A percentile compares a stretch with the other conserved stretches of the same genome.
Conservation (phyloP, 495 filamentous ascomycete species). For the Neurospora sp. region DNA sequence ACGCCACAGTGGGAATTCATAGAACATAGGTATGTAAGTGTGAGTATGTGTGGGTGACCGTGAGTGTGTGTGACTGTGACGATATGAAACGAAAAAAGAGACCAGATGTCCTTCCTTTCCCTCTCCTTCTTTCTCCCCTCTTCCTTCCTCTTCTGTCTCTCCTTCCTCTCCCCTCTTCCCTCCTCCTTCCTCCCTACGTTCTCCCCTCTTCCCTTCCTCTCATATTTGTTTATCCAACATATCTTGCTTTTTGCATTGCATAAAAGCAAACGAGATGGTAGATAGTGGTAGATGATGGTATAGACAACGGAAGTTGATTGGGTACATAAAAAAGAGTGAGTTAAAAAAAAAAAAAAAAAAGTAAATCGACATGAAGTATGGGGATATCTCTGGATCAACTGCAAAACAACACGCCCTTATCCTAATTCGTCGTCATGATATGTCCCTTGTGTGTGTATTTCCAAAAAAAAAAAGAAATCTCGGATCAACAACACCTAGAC, state of each 20-base stretch:
- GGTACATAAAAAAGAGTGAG: not conserved
- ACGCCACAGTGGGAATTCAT: not conserved
- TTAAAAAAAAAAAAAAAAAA: not conserved
- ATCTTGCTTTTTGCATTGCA: not conserved
- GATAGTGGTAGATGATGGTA: not conserved
- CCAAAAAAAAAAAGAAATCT: not conserved
- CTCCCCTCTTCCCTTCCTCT: not conserved
- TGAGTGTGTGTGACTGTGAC: not conserved
- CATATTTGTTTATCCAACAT: not conserved
- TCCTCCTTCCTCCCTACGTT: not conserved
- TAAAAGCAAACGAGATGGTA: not conserved
- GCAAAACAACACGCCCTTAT: not conserved
- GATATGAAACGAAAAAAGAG: not conserved
- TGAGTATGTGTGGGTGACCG: not conserved
- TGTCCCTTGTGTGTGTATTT: not conserved
- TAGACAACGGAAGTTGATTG: not conserved
- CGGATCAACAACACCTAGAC: not conserved
- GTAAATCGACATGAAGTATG: not conserved
- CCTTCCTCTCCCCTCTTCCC: not conserved
- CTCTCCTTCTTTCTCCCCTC: not conserved
- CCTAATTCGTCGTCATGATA: not conserved
- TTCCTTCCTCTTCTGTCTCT: not conserved
- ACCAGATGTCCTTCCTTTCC: not conserved
- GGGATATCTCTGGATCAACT: not conserved
- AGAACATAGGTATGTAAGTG: not conserved